Conservation (phyloP, 108 stramenopile genomes). For the Nitzschia putrida region DNA sequence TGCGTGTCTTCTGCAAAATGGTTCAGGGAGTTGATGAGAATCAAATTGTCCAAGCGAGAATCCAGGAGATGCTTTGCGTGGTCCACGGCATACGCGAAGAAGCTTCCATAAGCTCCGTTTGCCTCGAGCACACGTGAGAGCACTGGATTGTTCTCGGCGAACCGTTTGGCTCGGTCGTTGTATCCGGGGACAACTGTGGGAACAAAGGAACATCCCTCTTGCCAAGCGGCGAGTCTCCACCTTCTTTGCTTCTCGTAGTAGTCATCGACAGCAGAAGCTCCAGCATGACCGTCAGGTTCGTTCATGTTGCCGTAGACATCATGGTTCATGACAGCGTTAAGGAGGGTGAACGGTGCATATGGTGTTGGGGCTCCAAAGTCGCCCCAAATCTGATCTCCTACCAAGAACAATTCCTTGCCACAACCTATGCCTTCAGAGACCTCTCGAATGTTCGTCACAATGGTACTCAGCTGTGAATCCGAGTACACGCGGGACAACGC, state of each 20-base stretch:
- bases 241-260: conserved; percentile 28
- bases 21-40: conserved; percentile 42
- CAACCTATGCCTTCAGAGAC: too few species aligned
- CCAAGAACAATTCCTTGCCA: conserved; percentile 22
- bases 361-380: conserved; percentile 7
- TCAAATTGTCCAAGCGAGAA: conserved; percentile 19
- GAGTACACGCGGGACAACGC: conserved; percentile 15
- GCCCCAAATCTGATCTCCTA: conserved; percentile 36
- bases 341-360: conserved; percentile 1
- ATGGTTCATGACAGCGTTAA: conserved; percentile 23
- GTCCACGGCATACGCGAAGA: conserved; percentile 20
- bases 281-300: conserved; percentile 14
- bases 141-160: conserved; percentile 15
- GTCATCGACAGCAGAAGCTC: neutral
- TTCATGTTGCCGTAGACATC: conserved; percentile 33
- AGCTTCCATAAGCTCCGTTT: conserved; percentile 10
- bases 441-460: too few species aligned
- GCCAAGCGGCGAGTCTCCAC: conserved; percentile 27
- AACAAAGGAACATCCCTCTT: conserved; percentile 18
- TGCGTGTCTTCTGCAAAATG: conserved; percentile 47
- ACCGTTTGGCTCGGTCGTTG: conserved; percentile 32
- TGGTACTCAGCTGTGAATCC: too few species aligned
- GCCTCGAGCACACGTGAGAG: conserved; percentile 27
- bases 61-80: conserved; percentile 16
- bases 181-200: conserved; percentile 39